Evolutionary conservation across 192 early-diverging fungal species (phyloP), one percentile per base, ranked within the genome.

Genomic region (Mortierella antarctica): DNA sequence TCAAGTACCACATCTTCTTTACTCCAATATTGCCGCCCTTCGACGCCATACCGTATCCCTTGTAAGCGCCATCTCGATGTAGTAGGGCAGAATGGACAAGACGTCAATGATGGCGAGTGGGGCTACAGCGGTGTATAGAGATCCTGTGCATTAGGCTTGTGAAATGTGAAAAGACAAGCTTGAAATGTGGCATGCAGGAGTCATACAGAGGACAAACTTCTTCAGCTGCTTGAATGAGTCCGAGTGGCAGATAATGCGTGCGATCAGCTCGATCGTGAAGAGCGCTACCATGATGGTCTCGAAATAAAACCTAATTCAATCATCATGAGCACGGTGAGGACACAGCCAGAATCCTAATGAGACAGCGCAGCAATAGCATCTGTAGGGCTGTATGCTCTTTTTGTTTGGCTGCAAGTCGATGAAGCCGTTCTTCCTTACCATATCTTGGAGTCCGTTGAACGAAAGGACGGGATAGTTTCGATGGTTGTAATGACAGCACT

Each of bases 401-500:
- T 31, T 31, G n/a, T 31, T 2, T 31, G 31, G 31, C 31, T 31
- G 31, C 31, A 31, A 31, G 31, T 3, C 3, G 31, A 31, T 31
- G 31, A 31, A 31, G 31, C 31, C 31, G 31, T 10, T 11, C 39
- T 60, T 23, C 41, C 18, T 80, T 86, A 88, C 89, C 89, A 90
- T 7, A 88, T 73, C 46, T 61, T 79, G 40, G 85, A 88, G 41
- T 86, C 82, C 9, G 83, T 85, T 8, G 88, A 87, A 46, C 89
- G 87, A 60, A 93, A 91, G 20, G 91, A 56, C 49, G 94, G 94
- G 39, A 95, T 93, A 31, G 94, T 95, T 84, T 95, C 94, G 57
- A 95, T 83, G 15, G 92, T 93, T 0, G 93, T 91, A 57, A 93
- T 88, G 5, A 93, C 86, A 1, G 93, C 90, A 82, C 89, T 90